phyloP scores from a whole-genome alignment of 78 protist species.

The Bodo saltans region DNA sequence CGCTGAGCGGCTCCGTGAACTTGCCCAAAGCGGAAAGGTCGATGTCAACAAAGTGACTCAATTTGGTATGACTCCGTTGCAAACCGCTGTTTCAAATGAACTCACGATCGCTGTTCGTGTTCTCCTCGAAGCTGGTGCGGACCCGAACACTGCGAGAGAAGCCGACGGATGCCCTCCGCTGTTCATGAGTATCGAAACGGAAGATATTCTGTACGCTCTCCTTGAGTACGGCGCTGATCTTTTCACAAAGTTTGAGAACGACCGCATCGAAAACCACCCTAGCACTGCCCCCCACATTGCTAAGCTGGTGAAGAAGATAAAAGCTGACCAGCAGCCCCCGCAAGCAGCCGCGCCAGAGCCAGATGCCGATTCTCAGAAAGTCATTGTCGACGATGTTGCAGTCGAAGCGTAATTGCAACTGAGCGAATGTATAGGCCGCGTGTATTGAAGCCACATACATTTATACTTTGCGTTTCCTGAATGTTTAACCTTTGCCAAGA shows the following conservation, averaged over 20 bases:
- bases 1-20: background rate
- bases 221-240: slow-evolving; percentile 7
- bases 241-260: background rate
- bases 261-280: slow-evolving; percentile 9
- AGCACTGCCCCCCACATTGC: slow-evolving; percentile 1
- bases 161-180: slow-evolving; percentile 9
- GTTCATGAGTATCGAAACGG: slow-evolving; percentile 14
- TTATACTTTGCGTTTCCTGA: no score
- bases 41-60: background rate
- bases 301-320: background rate
- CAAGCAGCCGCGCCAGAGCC: no score
- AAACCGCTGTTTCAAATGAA: background rate
- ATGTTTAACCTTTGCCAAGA: no score
- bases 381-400: no score
- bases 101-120: background rate
- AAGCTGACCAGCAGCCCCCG: no score
- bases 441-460: no score
- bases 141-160: background rate
- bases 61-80: slow-evolving; percentile 16
- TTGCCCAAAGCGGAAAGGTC: background rate
- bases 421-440: no score
- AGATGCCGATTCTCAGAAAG: no score
- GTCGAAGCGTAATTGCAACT: no score
- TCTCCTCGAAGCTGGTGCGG: slow-evolving; percentile 27
- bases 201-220: background rate